Conservation (phyloP, 345 rosid genomes). For the Noccaea bulbosa region DNA sequence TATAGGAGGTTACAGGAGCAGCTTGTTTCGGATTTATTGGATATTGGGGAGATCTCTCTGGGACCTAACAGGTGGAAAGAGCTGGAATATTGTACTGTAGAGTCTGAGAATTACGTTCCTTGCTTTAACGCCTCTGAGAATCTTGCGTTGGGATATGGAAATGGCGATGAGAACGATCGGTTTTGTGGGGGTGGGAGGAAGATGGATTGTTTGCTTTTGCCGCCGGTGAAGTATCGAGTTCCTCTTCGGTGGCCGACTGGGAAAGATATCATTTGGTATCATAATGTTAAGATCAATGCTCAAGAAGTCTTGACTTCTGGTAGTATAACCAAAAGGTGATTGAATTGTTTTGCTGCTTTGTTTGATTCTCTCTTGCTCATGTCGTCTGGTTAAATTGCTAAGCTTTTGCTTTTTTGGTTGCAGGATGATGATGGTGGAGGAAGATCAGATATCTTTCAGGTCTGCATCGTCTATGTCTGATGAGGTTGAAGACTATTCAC, state of each 20-base stretch:
- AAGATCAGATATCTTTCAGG: conserved; percentile 92
- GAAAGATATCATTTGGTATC: conserved; percentile 87
- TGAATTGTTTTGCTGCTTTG: conserved; percentile 23
- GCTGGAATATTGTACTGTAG: conserved; percentile 69
- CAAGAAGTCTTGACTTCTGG: conserved; percentile 96
- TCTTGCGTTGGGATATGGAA: conserved; percentile 57
- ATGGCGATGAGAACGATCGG: conserved; percentile 67
- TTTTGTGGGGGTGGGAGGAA: conserved; percentile 59
- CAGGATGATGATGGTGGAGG: conserved; percentile 99
- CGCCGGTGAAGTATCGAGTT: conserved; percentile 74
- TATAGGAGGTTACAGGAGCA: conserved; percentile 89
- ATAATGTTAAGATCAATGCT: conserved; percentile 88
- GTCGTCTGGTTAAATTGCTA: not conserved
- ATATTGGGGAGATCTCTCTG: conserved; percentile 85
- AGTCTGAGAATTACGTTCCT: conserved; percentile 77
- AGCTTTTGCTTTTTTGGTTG: not conserved
- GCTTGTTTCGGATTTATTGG: conserved; percentile 85
- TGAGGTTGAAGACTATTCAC: conserved; percentile 96
- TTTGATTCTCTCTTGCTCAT: conserved; percentile 29
- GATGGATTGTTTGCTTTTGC: conserved; percentile 69
- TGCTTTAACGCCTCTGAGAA: conserved; percentile 79
- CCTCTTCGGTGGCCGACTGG: conserved; percentile 99
- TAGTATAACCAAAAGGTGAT: conserved; percentile 91
- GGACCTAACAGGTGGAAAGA: conserved; percentile 78
- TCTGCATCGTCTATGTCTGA: conserved; percentile 88